Conservation (phyloP, 2,329 filamentous ascomycete species). For the Colletotrichum chrysophilum region DNA sequence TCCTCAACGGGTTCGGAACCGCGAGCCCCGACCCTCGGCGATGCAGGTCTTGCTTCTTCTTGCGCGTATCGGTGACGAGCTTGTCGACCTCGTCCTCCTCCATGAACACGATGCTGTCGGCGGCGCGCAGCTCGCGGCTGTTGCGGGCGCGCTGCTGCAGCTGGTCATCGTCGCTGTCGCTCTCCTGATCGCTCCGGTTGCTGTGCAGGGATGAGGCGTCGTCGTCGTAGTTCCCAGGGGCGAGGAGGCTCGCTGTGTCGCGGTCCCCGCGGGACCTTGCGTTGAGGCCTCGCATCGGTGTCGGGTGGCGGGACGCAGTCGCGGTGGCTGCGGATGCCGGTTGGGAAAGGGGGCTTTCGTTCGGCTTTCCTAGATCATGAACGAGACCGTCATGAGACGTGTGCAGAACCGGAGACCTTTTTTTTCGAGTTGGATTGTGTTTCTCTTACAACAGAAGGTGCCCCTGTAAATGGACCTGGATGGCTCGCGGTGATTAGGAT, state of each 20-base stretch:
- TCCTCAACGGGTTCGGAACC: constrained; percentile 54
- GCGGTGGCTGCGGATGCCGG: background rate
- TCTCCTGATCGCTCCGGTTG: constrained; percentile 74
- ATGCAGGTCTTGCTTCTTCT: constrained; percentile 53
- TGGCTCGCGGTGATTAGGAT: background rate
- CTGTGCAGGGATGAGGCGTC: constrained; percentile 72
- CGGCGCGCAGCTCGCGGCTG: constrained; percentile 71
- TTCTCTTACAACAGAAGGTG: background rate
- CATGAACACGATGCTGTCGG: constrained; percentile 73
- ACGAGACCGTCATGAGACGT: background rate
- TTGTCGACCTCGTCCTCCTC: constrained; percentile 77
- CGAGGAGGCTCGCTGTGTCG: constrained; percentile 58
- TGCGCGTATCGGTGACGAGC: constrained; percentile 59
- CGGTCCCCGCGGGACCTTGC: constrained; percentile 17
- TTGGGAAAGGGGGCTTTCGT: background rate
- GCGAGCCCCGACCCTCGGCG: constrained; percentile 54
- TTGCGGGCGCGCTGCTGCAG: constrained; percentile 69
- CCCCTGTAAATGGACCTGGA: constrained; percentile 4
- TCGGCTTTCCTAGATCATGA: background rate
- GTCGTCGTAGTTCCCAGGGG: constrained; percentile 69
- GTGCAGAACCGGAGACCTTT: background rate
- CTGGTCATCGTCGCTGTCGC: constrained; percentile 78
- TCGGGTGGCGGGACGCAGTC: background rate
- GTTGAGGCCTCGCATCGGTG: constrained; percentile 16
- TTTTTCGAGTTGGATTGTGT: background rate